Evolutionary conservation across 1,139 yeast genomes (phyloP).

Genomic region (Eremothecium cymbalariae): DNA sequence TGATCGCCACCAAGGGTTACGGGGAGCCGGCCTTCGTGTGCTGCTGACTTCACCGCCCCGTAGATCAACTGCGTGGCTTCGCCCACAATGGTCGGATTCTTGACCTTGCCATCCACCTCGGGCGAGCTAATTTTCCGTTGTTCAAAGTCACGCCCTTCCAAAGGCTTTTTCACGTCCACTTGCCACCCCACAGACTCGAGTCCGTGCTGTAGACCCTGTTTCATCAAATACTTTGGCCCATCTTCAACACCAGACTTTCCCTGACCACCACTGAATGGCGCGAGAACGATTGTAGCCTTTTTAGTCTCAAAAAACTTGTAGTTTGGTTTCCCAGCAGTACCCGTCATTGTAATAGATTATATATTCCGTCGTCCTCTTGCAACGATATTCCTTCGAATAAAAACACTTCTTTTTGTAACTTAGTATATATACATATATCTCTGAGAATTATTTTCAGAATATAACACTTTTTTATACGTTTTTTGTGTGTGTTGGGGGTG

Average conservation of each 20-base stretch:
- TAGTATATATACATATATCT: background rate
- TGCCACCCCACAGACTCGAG: conserved; percentile 68
- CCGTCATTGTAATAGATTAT: background rate
- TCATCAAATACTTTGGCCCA: conserved; percentile 77
- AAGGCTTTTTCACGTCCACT: conserved; percentile 48
- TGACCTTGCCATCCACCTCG: conserved; percentile 50
- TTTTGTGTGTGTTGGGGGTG: background rate
- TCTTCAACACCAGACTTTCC: conserved; percentile 88
- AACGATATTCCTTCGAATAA: background rate
- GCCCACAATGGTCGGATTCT: conserved; percentile 71
- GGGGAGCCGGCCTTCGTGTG: conserved; percentile 52
- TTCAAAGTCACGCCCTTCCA: conserved; percentile 43
- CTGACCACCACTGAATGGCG: conserved; percentile 97
- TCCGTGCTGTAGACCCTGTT: conserved; percentile 61
- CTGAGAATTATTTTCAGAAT: background rate
- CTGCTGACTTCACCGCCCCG: conserved; percentile 45
- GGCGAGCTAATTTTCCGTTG: conserved; percentile 33
- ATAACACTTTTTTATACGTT: background rate
- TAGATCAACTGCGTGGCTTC: conserved; percentile 60
- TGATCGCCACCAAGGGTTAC: conserved; percentile 95
- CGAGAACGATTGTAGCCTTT: conserved; percentile 59
- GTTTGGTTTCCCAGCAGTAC: conserved; percentile 15
- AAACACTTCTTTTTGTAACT: background rate
- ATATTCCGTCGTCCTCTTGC: background rate
- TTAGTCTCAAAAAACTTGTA: conserved; percentile 49